Percentiles rank a stretch among this genome's conserved stretches.
phyloP scores from a whole-genome alignment of 1,284 basidiomycete species.

The Trametes versicolor region DNA sequence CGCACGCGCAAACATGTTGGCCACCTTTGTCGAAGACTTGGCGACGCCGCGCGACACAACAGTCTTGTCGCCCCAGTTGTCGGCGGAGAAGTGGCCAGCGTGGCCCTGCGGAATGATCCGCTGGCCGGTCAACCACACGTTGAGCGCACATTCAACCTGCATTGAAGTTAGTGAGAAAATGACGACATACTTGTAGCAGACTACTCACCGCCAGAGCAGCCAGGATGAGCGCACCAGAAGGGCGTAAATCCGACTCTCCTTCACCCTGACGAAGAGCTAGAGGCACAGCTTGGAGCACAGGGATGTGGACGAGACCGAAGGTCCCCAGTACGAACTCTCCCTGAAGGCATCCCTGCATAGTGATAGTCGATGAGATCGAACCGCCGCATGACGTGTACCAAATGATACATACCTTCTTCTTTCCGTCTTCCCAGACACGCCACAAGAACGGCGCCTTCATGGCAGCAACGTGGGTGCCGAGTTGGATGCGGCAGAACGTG shows the following conservation, averaged over 20 bases:
- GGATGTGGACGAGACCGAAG: background rate
- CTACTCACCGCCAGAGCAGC: background rate
- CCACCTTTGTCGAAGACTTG: background rate
- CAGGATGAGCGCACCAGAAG: background rate
- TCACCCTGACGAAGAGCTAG: background rate
- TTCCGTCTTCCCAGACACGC: background rate
- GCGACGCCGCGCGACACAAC: background rate
- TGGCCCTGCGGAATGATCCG: background rate
- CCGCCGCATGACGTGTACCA: background rate
- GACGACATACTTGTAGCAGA: background rate
- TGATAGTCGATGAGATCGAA: background rate
- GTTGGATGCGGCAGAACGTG: background rate
- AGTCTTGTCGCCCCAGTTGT: conserved; percentile 1
- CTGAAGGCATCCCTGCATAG: background rate
- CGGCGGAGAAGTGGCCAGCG: background rate
- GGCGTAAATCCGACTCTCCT: background rate
- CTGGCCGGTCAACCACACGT: background rate
- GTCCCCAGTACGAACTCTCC: background rate
- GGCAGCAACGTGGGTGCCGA: background rate
- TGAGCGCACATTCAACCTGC: conserved; percentile 1
- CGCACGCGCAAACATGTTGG: background rate
- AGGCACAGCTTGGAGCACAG: background rate
- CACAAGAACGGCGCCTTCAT: background rate
- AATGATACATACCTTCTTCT: background rate
- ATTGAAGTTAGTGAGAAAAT: background rate